A percentile compares a stretch with the other conserved stretches of the same genome.
These are phyloP conservation scores for Capronia americana DNA, from an alignment of 2,329 filamentous ascomycete genomes.

Conservation along the genomic window DNA sequence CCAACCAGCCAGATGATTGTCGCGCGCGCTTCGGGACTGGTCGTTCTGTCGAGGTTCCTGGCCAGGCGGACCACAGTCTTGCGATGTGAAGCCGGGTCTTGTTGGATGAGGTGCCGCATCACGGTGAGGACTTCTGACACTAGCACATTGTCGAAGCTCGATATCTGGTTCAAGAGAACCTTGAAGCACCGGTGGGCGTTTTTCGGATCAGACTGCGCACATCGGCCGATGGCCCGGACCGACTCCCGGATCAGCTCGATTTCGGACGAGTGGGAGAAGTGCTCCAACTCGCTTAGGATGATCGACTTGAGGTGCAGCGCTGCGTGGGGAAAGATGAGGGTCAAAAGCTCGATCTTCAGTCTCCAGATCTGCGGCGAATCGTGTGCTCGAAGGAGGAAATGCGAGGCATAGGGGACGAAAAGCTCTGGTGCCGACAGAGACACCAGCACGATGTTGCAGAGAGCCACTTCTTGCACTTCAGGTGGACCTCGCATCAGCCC, in stretches of 20 bases:
- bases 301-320: constrained; percentile 78
- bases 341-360: constrained; percentile 88
- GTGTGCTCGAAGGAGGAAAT: constrained; percentile 83
- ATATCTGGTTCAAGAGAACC: constrained; percentile 84
- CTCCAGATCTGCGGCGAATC: constrained; percentile 85
- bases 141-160: constrained; percentile 79
- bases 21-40: constrained; percentile 84
- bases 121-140: constrained; percentile 94
- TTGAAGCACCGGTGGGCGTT: constrained; percentile 76
- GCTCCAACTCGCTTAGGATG: constrained; percentile 89
- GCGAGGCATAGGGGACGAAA: constrained; percentile 87
- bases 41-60: constrained; percentile 87
- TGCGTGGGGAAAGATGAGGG: constrained; percentile 86
- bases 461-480: constrained; percentile 86
- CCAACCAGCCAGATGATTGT: constrained; percentile 98
- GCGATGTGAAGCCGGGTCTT: constrained; percentile 78
- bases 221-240: constrained; percentile 90
- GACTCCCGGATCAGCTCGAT: constrained; percentile 83
- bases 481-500: constrained; percentile 82
- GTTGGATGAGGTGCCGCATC: constrained; percentile 92
- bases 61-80: constrained; percentile 88
- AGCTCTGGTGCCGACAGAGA: constrained; percentile 75
- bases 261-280: constrained; percentile 81
- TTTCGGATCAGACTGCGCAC: constrained; percentile 74
- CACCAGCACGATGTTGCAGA: constrained; percentile 96